These are phyloP conservation scores for Pleurotus giganteus DNA, from an alignment of 768 basidiomycete genomes.

Conservation along the genomic window DNA sequence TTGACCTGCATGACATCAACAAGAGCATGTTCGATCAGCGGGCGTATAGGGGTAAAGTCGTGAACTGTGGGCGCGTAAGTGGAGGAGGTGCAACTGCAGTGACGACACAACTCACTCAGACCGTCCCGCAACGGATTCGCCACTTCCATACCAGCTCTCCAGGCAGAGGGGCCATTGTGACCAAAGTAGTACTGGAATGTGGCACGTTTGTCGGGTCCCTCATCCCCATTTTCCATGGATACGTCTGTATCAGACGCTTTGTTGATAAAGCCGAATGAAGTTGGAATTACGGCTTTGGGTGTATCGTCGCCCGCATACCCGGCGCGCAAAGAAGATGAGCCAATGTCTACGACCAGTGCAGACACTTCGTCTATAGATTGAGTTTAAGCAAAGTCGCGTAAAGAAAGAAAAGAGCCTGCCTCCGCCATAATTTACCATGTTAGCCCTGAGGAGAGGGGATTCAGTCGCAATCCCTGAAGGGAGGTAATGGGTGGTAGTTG, in stretches of 20 bases:
- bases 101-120: constrained; percentile 54
- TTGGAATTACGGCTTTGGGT: constrained; percentile 89
- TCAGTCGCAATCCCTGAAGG: constrained; percentile 3
- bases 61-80: constrained; percentile 40
- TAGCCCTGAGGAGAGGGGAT: neutral
- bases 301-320: constrained; percentile 98
- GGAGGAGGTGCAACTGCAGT: neutral
- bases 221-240: constrained; percentile 47
- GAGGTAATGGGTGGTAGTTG: constrained; percentile 19
- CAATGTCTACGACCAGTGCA: constrained; percentile 94
- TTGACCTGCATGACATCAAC: constrained; percentile 74
- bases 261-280: constrained; percentile 76
- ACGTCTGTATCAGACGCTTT: constrained; percentile 44
- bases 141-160: constrained; percentile 89
- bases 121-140: constrained; percentile 82
- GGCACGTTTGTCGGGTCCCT: constrained; percentile 36
- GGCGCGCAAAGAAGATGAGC: constrained; percentile 83
- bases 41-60: constrained; percentile 74
- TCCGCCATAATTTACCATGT: constrained; percentile 89
- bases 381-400: constrained; percentile 2
- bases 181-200: constrained; percentile 74
- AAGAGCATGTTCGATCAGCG: constrained; percentile 73
- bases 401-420: constrained; percentile 45
- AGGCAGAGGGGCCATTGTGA: constrained; percentile 85
- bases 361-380: constrained; percentile 83